These are phyloP conservation scores for Termitomyces sp. DNA, from an alignment of 768 basidiomycete species.

Conservation along the genomic window DNA sequence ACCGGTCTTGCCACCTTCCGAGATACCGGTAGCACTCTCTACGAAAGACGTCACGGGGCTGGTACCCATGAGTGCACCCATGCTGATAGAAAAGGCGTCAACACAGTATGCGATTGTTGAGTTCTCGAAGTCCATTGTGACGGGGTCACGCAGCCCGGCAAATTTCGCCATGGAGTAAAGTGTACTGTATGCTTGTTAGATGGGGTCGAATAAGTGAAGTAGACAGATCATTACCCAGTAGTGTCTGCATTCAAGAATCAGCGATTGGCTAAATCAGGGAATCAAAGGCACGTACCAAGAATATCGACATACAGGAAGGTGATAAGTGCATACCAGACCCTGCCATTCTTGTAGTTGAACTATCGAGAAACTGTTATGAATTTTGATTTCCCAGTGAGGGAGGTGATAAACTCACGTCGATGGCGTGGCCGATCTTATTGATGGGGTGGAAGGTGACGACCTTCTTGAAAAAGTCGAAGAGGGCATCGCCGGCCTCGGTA, in stretches of 20 bases:
- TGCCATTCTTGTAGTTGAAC: slow-evolving; percentile 62
- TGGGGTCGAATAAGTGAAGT: neutral
- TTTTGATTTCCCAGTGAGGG: neutral
- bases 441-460: slow-evolving; percentile 74
- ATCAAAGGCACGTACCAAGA: slow-evolving; percentile 45
- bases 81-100: slow-evolving; percentile 77
- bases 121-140: slow-evolving; percentile 84
- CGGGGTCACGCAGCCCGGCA: slow-evolving; percentile 80
- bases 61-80: slow-evolving; percentile 77
- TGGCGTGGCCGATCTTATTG: slow-evolving; percentile 55
- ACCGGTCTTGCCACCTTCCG: slow-evolving; percentile 87
- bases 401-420: slow-evolving; percentile 47
- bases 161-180: slow-evolving; percentile 91
- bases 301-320: slow-evolving; percentile 92
- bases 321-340: slow-evolving; percentile 82
- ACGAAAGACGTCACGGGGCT: slow-evolving; percentile 83
- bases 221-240: slow-evolving; percentile 32
- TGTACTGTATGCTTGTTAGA: slow-evolving; percentile 43
- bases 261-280: neutral
- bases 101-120: slow-evolving; percentile 81
- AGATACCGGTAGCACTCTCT: slow-evolving; percentile 78
- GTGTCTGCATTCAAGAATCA: slow-evolving; percentile 33
- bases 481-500: slow-evolving; percentile 57
- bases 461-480: slow-evolving; percentile 84
- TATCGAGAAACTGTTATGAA: slow-evolving; percentile 15